Evolutionary conservation across 2,329 filamentous ascomycete species (phyloP).

Genomic region (Thelonectria rubi): DNA sequence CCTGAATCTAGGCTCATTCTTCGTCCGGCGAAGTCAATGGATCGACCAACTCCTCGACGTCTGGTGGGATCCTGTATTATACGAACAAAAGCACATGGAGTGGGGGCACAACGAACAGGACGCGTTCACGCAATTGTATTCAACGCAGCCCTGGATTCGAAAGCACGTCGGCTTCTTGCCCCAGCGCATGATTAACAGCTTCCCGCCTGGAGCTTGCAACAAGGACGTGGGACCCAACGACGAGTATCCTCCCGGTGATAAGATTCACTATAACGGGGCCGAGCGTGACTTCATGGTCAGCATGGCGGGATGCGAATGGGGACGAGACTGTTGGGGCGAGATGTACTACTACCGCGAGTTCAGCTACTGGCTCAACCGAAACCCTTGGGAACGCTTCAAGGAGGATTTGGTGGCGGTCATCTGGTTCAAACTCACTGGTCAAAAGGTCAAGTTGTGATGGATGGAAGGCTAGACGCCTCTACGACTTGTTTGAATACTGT

Average conservation of each 20-base stretch:
- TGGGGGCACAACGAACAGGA: slow-evolving; percentile 99
- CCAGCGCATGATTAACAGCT: slow-evolving; percentile 93
- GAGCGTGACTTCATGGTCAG: slow-evolving; percentile 96
- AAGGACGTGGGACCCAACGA: slow-evolving; percentile 63
- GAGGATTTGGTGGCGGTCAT: slow-evolving; percentile 69
- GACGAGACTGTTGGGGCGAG: slow-evolving; percentile 95
- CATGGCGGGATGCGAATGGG: slow-evolving; percentile 98
- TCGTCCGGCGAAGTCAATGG: slow-evolving; percentile 85
- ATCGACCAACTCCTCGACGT: slow-evolving; percentile 91
- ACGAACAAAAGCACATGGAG: slow-evolving; percentile 98
- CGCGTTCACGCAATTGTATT: slow-evolving; percentile 90
- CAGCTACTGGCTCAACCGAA: slow-evolving; percentile 89
- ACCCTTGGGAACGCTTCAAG: slow-evolving; percentile 80
- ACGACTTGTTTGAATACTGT: slow-evolving; percentile 18
- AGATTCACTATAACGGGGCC: slow-evolving; percentile 83
- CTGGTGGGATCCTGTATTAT: slow-evolving; percentile 98
- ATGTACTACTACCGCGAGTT: slow-evolving; percentile 96
- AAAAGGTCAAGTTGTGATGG: slow-evolving; percentile 64
- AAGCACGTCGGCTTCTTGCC: slow-evolving; percentile 88
- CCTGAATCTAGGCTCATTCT: slow-evolving; percentile 97
- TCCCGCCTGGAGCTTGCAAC: slow-evolving; percentile 88
- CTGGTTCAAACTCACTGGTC: slow-evolving; percentile 71
- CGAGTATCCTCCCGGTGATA: slow-evolving; percentile 66
- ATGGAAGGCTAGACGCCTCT: not conserved
- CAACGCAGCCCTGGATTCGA: slow-evolving; percentile 90